These are phyloP conservation scores for Backusella westeae DNA, from an alignment of 192 early-diverging fungal species.

Conservation along the genomic window DNA sequence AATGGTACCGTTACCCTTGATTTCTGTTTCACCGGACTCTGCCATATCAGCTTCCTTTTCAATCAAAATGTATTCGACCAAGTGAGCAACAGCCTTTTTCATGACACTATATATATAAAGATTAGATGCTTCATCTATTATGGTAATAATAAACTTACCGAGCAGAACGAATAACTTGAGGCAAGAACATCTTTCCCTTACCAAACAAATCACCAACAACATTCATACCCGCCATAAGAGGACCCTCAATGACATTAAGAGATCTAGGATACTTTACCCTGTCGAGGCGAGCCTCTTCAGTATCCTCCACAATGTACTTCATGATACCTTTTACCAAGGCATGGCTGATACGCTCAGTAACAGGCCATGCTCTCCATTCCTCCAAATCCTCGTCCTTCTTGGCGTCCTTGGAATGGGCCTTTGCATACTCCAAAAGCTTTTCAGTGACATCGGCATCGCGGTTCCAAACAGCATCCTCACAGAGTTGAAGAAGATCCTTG, in stretches of 20 bases:
- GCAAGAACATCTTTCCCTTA: conserved; percentile 96
- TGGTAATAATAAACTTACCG: conserved; percentile 41
- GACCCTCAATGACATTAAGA: conserved; percentile 95
- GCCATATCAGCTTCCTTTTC: conserved; percentile 80
- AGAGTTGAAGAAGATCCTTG: conserved; percentile 88
- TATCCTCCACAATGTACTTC: conserved; percentile 90
- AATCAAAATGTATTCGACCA: conserved; percentile 92
- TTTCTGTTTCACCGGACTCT: conserved; percentile 41
- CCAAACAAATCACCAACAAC: conserved; percentile 95
- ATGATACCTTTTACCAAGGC: conserved; percentile 94
- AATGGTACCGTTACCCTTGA: conserved; percentile 78
- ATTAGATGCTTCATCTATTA: neutral
- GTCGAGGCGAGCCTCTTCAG: conserved; percentile 86
- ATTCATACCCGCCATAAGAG: conserved; percentile 93
- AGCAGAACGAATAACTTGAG: conserved; percentile 95
- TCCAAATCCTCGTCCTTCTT: conserved; percentile 76
- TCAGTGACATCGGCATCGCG: conserved; percentile 89
- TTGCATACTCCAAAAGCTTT: conserved; percentile 89
- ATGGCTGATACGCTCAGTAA: conserved; percentile 74
- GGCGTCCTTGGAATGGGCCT: conserved; percentile 69
- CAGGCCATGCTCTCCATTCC: conserved; percentile 78
- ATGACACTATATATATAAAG: conserved; percentile 64
- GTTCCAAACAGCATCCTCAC: conserved; percentile 94
- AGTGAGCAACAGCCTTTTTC: conserved; percentile 96
- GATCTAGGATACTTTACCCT: conserved; percentile 77